Evolutionary conservation across 1,284 basidiomycete species (phyloP).

Genomic region (Cerrena zonata): DNA sequence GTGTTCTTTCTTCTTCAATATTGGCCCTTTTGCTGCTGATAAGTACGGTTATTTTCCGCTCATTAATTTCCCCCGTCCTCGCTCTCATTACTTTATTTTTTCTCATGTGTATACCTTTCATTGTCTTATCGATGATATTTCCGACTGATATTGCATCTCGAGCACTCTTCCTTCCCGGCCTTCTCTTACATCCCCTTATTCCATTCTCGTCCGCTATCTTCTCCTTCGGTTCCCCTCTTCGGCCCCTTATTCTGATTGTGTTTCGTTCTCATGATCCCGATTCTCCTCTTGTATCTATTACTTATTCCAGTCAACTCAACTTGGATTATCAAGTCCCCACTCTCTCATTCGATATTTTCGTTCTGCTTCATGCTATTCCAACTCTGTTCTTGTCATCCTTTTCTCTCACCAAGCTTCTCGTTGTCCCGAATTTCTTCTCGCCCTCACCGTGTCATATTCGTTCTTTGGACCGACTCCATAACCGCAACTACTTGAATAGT

Average conservation of each 20-base stretch:
- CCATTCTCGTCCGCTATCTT: not conserved
- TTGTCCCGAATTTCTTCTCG: too few species aligned
- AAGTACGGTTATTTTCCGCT: not conserved
- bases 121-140: too few species aligned
- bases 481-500: too few species aligned
- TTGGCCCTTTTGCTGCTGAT: too few species aligned
- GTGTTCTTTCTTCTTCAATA: not conserved
- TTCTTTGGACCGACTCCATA: too few species aligned
- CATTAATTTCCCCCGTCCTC: not conserved
- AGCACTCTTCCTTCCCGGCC: not conserved
- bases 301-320: not conserved
- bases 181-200: not conserved
- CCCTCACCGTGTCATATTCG: too few species aligned
- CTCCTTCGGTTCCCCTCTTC: not conserved
- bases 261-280: not conserved
- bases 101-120: not conserved
- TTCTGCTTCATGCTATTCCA: not conserved
- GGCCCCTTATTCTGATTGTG: not conserved
- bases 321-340: not conserved
- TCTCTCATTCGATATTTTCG: not conserved
- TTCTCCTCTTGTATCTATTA: slow-evolving; percentile 2
- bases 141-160: not conserved
- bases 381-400: not conserved
- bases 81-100: not conserved
- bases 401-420: too few species aligned